These are phyloP conservation scores for Phytophthora uliginosa DNA, from an alignment of 352 stramenopile genomes.

Conservation along the genomic window DNA sequence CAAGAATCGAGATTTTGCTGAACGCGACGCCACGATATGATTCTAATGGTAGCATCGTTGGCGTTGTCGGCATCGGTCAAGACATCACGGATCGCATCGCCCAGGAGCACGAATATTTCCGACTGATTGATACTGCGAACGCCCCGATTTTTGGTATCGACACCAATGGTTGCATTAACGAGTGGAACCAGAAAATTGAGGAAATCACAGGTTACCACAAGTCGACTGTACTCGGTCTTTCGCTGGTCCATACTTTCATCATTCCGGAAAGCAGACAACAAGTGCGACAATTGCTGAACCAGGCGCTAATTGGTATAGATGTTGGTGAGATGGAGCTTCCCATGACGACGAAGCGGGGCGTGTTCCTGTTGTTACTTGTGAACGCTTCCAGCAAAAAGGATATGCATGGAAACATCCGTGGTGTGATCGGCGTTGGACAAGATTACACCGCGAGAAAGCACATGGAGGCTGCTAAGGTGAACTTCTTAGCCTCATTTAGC, in stretches of 20 bases:
- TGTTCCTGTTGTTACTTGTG: conserved; percentile 77
- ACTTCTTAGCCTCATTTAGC: conserved; percentile 90
- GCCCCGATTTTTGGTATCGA: conserved; percentile 90
- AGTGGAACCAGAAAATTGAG: conserved; percentile 92
- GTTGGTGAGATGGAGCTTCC: conserved; percentile 92
- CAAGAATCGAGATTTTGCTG: conserved; percentile 61
- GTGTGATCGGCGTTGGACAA: conserved; percentile 94
- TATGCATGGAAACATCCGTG: conserved; percentile 93
- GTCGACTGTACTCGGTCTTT: conserved; percentile 71
- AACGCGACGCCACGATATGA: conserved; percentile 51
- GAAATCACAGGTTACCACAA: conserved; percentile 88
- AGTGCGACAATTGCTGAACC: conserved; percentile 80
- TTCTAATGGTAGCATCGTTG: conserved; percentile 69
- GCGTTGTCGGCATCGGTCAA: conserved; percentile 74
- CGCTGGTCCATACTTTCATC: conserved; percentile 85
- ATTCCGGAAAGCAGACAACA: conserved; percentile 74
- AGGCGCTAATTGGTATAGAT: conserved; percentile 86
- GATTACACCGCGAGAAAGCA: conserved; percentile 93
- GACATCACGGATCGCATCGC: conserved; percentile 80
- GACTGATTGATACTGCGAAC: conserved; percentile 78
- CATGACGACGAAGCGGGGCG: conserved; percentile 82
- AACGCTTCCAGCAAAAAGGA: conserved; percentile 92
- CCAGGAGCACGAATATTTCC: conserved; percentile 88
- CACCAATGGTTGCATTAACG: conserved; percentile 84
- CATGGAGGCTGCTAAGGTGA: conserved; percentile 89